Conservation (phyloP, 257 asterid species). For the Paraleonurus japonicus region DNA sequence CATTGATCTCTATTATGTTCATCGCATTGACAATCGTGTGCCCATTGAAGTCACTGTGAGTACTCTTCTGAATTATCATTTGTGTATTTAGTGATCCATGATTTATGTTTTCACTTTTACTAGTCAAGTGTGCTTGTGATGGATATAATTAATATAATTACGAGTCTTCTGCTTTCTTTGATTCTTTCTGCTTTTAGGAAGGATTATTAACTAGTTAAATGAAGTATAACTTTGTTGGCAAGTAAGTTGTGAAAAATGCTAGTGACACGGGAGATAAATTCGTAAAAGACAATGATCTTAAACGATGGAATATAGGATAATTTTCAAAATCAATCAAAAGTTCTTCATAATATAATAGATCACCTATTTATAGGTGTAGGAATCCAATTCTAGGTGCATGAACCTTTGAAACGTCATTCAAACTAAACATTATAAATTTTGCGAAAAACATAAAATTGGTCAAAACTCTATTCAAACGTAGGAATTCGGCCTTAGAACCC, state of each 20-base stretch:
- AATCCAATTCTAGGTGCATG: too few relatives aligned
- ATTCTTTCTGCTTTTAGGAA: background rate
- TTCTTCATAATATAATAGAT: too few relatives aligned
- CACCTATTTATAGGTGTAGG: too few relatives aligned
- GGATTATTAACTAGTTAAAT: background rate
- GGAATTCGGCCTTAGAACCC: too few relatives aligned
- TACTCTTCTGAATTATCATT: background rate
- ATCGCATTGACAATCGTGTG: constrained; percentile 42
- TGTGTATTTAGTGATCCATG: constrained; percentile 2
- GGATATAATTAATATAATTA: background rate
- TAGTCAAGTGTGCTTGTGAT: background rate
- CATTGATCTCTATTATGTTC: constrained; percentile 50
- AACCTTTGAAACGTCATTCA: too few relatives aligned
- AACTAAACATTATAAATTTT: too few relatives aligned
- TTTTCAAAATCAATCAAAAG: too few relatives aligned
- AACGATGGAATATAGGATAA: too few relatives aligned
- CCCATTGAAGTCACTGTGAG: constrained; percentile 51
- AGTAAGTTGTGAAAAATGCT: background rate
- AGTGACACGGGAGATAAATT: too few relatives aligned
- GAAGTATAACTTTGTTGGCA: background rate
- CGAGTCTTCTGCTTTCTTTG: background rate
- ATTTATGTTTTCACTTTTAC: background rate
- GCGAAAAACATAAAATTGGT: too few relatives aligned
- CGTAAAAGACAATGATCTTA: too few relatives aligned
- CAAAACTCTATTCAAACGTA: too few relatives aligned